These are phyloP conservation scores for Trypanosoma congolense DNA, from an alignment of 208 protist genomes.

Conservation along the genomic window DNA sequence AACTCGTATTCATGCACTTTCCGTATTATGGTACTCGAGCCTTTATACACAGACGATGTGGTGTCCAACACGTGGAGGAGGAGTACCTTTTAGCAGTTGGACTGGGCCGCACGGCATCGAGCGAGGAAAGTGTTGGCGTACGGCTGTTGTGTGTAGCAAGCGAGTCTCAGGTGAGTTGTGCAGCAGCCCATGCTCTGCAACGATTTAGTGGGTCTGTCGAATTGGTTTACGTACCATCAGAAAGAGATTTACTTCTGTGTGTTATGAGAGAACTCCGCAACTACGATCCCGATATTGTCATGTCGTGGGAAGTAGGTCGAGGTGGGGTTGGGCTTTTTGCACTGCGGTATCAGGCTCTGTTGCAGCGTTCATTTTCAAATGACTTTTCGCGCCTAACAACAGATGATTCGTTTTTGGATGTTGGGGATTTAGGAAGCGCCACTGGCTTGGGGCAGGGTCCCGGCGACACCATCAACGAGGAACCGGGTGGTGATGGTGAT, in stretches of 20 bases:
- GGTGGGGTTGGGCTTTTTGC: slow-evolving; percentile 61
- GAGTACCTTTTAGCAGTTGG: slow-evolving; percentile 50
- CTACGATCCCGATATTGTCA: slow-evolving; percentile 66
- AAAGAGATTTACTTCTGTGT: slow-evolving; percentile 39
- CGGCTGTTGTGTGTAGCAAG: slow-evolving; percentile 38
- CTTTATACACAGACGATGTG: slow-evolving; percentile 28
- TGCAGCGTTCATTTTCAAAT: slow-evolving; percentile 37
- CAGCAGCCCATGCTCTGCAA: neutral
- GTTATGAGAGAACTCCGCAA: slow-evolving; percentile 37
- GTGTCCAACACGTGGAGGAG: slow-evolving; percentile 22
- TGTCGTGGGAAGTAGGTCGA: slow-evolving; percentile 76
- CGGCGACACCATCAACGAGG: neutral
- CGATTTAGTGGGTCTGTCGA: slow-evolving; percentile 26
- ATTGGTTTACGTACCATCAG: slow-evolving; percentile 33
- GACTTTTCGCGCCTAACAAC: slow-evolving; percentile 49
- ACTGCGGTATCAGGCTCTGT: slow-evolving; percentile 46
- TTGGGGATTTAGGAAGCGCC: neutral
- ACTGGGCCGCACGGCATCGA: slow-evolving; percentile 34
- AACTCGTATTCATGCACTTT: slow-evolving; percentile 20
- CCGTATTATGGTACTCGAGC: slow-evolving; percentile 47
- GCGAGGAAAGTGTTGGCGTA: slow-evolving; percentile 24
- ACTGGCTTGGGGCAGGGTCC: too few species aligned
- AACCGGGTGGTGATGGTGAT: neutral
- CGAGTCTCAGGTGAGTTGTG: neutral
- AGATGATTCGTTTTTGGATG: neutral